Evolutionary conservation across 2,329 filamentous ascomycete genomes (phyloP).

Genomic region (Paecilomyces dactylethromorphus): DNA sequence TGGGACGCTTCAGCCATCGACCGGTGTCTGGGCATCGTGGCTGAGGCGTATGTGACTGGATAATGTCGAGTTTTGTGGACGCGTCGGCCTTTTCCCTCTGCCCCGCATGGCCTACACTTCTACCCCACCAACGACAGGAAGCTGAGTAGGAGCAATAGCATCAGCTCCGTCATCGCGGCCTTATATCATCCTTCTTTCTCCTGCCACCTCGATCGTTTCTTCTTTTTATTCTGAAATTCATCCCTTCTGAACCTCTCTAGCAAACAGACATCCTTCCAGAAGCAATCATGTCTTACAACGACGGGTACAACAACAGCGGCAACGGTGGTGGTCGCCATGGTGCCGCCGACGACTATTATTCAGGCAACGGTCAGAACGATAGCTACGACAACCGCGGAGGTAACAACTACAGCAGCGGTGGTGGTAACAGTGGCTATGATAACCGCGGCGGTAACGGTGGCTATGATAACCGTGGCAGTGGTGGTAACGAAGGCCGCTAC

Average conservation of each 20-base stretch:
- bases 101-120: neutral
- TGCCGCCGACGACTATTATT: neutral
- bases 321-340: neutral
- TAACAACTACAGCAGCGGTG: conserved; percentile 1
- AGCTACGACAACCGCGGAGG: conserved; percentile 5
- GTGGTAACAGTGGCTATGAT: conserved; percentile 3
- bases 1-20: neutral
- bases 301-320: no score
- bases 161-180: neutral
- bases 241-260: neutral
- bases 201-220: neutral
- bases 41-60: neutral
- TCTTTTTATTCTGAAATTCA: neutral
- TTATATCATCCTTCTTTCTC: neutral
- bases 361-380: neutral
- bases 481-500: conserved; percentile 8
- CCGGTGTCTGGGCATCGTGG: neutral
- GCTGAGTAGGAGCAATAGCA: neutral
- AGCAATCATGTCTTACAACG: conserved; percentile 9
- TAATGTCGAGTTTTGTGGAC: neutral
- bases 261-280: neutral
- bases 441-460: conserved; percentile 6
- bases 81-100: neutral
- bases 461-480: conserved; percentile 4
- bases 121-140: neutral